Evolutionary conservation across 192 early-diverging fungal species (phyloP).

Genomic region (Coemansia furcata): DNA sequence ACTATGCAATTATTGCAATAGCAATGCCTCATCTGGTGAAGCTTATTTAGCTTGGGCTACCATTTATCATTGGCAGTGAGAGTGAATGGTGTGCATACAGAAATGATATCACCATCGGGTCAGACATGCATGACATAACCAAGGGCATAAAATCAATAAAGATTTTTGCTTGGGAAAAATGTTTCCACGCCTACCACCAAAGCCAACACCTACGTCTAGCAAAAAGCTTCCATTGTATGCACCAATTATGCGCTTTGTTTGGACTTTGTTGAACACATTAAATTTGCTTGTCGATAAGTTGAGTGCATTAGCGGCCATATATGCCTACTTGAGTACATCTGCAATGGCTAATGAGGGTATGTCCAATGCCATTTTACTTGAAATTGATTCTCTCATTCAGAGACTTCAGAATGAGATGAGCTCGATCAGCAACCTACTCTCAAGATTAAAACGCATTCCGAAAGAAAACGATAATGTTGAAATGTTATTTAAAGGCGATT

Average conservation of each 20-base stretch:
- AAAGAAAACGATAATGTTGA: constrained; percentile 7
- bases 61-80: not conserved
- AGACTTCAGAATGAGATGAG: constrained; percentile 2
- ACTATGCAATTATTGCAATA: not conserved
- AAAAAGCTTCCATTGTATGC: constrained; percentile 32
- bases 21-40: not conserved
- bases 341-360: not conserved
- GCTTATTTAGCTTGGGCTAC: not conserved
- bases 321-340: not conserved
- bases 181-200: not conserved
- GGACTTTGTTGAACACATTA: constrained; percentile 7
- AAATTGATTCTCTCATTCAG: constrained; percentile 6
- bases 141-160: too few species aligned
- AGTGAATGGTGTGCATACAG: not conserved
- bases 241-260: constrained; percentile 1
- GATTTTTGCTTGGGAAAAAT: constrained; percentile 35
- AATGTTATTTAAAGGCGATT: constrained; percentile 18
- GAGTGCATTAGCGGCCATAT: constrained; percentile 2
- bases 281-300: constrained; percentile 1
- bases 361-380: constrained; percentile 23
- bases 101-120: not conserved
- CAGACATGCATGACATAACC: not conserved
- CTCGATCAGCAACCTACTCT: not conserved
- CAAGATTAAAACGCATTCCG: not conserved
- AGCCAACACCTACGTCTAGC: not conserved